Base-by-base conservation (phyloP, 129 eudicot genomes). In the Scalesia atractyloides region DNA sequence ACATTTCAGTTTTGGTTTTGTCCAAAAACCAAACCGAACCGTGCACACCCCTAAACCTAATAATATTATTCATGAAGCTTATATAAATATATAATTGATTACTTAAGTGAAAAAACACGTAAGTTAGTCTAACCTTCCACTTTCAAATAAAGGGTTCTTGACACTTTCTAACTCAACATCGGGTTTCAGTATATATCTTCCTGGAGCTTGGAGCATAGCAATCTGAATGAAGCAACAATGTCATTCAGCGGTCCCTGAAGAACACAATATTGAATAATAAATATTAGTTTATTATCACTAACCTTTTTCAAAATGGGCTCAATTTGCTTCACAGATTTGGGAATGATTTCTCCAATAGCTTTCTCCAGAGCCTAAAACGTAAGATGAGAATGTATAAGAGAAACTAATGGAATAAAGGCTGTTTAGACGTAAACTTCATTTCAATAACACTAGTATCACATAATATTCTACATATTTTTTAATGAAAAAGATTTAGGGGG, bases 271-370 rank as follows among this genome's bases (percentile, higher is more conserved):
- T 43, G 19, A 64, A 64, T 24, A 39, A 73, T 46, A 65, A 48
- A 0, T 33, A 12, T 26, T 50, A 7, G 57, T 49, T 49, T 48
- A 76, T 33, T 10, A n/a, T 48, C 13, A 79, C 95, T 72, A 77
- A 90, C 99, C 51, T 88, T 89, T 74, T 83, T 86, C 75, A 95
- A 71, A 58, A 90, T 80, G 63, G 97, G 91, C 83, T 88, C 97
- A 68, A 94, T 90, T 75, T 81, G 82, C 76, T 83, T 83, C 67
- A 76, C 83, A 43, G 97, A 88, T 82, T 72, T 90, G 56, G 96
- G 96, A 75, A 88, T 22, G 39, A 44, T 60, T 60, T 60, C 66
- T 60, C 66, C 66, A 26, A 60, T 14, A 79, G 94, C 93, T 81
- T 82, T 95, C 89, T 95, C 97, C 84, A 95, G 60, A 53, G 84